Percentiles rank a stretch among this genome's conserved stretches.
Conservation (phyloP, 2,329 filamentous ascomycete species). For the Arthrobotrys pseudoclavata region DNA sequence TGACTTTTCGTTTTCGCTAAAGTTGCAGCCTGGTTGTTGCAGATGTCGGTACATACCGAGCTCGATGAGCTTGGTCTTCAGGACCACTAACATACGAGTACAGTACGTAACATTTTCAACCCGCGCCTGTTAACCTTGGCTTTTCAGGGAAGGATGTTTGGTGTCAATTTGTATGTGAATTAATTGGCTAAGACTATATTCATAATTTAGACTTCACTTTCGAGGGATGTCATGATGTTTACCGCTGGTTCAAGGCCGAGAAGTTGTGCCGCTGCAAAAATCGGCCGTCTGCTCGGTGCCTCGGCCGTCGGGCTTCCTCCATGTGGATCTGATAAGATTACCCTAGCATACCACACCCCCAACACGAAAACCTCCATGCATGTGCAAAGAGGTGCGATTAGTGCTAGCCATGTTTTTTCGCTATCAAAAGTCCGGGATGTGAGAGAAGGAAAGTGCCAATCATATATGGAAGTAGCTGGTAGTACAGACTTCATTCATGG, state of each 20-base stretch:
- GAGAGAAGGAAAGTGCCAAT: neutral
- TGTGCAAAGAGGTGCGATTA: conserved; percentile 1
- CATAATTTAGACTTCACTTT: neutral
- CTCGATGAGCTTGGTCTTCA: neutral
- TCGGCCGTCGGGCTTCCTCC: neutral
- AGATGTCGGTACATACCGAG: conserved; percentile 5
- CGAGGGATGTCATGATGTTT: neutral
- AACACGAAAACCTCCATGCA: conserved; percentile 23
- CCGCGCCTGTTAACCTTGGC: neutral
- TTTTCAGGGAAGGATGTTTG: neutral
- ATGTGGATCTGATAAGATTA: conserved; percentile 38
- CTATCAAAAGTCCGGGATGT: neutral
- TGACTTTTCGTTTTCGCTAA: neutral
- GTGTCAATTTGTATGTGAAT: neutral
- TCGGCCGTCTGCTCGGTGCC: neutral
- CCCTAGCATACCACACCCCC: conserved; percentile 30
- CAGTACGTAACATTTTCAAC: neutral
- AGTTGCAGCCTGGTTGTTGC: conserved; percentile 9
- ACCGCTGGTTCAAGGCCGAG: neutral
- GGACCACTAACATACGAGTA: neutral
- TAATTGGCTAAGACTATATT: neutral
- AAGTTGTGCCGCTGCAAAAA: neutral
- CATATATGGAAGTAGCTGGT: neutral
- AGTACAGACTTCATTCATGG: neutral
- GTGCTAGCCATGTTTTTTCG: neutral